Evolutionary conservation across 441 rosid genomes (phyloP), one percentile per base, ranked within the genome.

Genomic region (Gossypium davidsonii): DNA sequence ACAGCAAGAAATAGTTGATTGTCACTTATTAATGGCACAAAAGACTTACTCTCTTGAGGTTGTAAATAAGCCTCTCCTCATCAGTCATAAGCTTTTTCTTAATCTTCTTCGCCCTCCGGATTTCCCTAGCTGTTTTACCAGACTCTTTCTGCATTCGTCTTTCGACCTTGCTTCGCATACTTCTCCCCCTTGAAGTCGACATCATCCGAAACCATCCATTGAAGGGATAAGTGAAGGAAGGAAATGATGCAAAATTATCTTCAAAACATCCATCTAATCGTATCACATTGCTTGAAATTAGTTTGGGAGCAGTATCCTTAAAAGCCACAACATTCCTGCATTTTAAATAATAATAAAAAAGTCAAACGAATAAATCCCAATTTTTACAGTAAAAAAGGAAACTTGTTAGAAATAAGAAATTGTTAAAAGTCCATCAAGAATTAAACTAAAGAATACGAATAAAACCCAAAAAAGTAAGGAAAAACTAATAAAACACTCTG

Each of bases 81-180:
- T 94, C 99, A 48, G 97, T 92, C 99, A 94, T 94, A 74, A 94
- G 88, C 78, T 94, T 92, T 91, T 87, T 91, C 87, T 89, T 91
- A 81, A 92, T 74, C 75, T 89, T 92, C 74, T 85, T 90, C 3
- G 98, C 98, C 81, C 98, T 92, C 68, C 98, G 79, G 78, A 92
- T 86, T 91, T 94, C 99, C 79, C 92, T 84, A 10, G 89, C 75
- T 1, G 97, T 90, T 80, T 92, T 94, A 18, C 98, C 93, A 0
- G 98, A 90, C 82, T 94, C 99, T 71, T 84, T 94, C 58, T 88
- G 85, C 97, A 94, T 92, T 62, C 97, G 82, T 60, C 84, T 88
- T 88, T 94, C 98, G 14, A 94, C 97, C 85, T 88, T 94, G 82
- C 96, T 91, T 72, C 96, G 81, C 96, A 94, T 91, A 71, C 92